phyloP scores from a whole-genome alignment of 768 basidiomycete species.

The Pulveroboletus ravenelii region DNA sequence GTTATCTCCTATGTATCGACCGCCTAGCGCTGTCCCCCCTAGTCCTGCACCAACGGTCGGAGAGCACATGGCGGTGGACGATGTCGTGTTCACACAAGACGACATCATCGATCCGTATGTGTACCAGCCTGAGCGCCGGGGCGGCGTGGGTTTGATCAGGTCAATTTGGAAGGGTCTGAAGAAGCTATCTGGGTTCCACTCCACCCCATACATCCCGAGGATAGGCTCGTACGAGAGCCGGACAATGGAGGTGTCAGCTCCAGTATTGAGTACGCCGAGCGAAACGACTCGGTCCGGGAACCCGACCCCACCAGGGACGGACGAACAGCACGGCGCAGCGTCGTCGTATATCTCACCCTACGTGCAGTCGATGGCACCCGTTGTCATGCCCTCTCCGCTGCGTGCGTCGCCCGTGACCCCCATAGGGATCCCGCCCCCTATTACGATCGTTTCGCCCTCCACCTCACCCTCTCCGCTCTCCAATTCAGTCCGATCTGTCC shows the following conservation, averaged over 20 bases:
- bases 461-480: constrained; percentile 5
- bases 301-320: constrained; percentile 12
- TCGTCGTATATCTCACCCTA: constrained; percentile 20
- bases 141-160: constrained; percentile 19
- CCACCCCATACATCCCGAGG: neutral
- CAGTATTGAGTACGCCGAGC: neutral
- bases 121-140: constrained; percentile 7
- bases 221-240: neutral
- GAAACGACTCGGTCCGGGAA: constrained; percentile 14
- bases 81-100: constrained; percentile 1
- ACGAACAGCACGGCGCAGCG: constrained; percentile 16
- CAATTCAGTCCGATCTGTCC: constrained; percentile 4
- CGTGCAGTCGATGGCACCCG: constrained; percentile 1
- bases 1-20: constrained; percentile 11
- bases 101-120: neutral
- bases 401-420: neutral
- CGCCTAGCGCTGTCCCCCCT: constrained; percentile 9
- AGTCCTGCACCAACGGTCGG: constrained; percentile 27
- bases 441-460: constrained; percentile 19
- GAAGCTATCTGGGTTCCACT: constrained; percentile 22
- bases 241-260: constrained; percentile 5
- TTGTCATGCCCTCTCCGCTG: neutral
- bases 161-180: constrained; percentile 33
- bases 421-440: neutral
- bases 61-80: constrained; percentile 28